phyloP scores from a whole-genome alignment of 2,329 filamentous ascomycete genomes.

The Podosphaera leucotricha region DNA sequence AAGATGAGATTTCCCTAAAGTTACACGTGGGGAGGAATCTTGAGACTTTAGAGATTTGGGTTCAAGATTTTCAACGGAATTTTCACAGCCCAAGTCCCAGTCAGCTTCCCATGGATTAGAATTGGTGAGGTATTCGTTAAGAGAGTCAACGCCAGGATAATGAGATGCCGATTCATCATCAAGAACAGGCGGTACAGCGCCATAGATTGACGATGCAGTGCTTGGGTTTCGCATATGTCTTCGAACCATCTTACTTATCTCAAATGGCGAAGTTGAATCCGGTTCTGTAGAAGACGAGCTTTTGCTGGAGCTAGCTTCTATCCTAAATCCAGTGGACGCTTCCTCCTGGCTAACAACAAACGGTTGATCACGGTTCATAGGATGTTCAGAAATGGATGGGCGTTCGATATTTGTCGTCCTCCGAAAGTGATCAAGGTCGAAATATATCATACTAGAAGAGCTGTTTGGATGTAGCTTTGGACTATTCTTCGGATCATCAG shows the following conservation, averaged over 20 bases:
- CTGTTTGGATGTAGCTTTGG: neutral
- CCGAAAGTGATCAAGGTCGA: too few species aligned
- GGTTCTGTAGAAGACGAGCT: neutral
- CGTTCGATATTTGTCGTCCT: conserved; percentile 3
- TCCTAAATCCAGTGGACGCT: too few species aligned
- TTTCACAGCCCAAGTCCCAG: neutral
- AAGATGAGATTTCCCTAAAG: neutral
- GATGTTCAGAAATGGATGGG: conserved; percentile 13
- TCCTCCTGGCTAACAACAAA: neutral
- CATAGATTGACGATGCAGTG: conserved; percentile 58
- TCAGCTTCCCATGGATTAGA: conserved; percentile 23
- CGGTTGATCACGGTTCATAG: conserved; percentile 7
- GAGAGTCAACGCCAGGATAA: neutral
- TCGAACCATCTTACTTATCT: conserved; percentile 59
- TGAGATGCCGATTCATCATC: neutral
- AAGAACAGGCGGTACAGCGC: conserved; percentile 9
- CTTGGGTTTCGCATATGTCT: conserved; percentile 69
- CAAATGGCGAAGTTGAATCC: conserved; percentile 19
- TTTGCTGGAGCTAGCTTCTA: neutral
- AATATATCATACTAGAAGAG: too few species aligned
- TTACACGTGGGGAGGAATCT: neutral
- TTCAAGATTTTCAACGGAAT: neutral
- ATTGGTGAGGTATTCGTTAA: conserved; percentile 16
- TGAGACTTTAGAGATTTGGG: neutral
- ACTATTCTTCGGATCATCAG: too few species aligned